Percentiles rank a stretch among this genome's conserved stretches.
Conservation (phyloP, 345 rosid genomes). For the Syzygium aqueum region DNA sequence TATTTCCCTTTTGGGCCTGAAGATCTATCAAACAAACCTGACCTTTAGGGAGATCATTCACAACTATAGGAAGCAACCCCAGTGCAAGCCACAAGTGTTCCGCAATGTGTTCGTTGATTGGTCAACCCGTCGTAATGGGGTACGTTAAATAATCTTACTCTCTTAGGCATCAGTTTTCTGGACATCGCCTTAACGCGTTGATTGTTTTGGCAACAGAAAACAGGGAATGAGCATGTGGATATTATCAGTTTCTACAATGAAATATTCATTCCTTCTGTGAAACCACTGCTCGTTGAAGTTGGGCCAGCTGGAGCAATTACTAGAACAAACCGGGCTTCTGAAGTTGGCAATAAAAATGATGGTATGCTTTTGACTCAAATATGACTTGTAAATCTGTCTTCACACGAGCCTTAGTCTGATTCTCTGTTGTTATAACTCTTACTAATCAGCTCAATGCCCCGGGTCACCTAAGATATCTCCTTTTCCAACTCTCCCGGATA, state of each 20-base stretch:
- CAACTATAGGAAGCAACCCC: conserved; percentile 95
- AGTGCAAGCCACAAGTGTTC: conserved; percentile 86
- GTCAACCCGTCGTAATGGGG: conserved; percentile 54
- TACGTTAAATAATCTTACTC: conserved; percentile 11
- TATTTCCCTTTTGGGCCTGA: conserved; percentile 17
- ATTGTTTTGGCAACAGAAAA: conserved; percentile 44
- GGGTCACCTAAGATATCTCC: conserved; percentile 79
- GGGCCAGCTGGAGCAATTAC: conserved; percentile 45
- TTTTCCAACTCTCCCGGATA: conserved; percentile 88
- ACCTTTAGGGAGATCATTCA: conserved; percentile 76
- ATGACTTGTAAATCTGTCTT: background rate
- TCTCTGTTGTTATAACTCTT: conserved; percentile 1
- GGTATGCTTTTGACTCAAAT: conserved; percentile 23
- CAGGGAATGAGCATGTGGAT: conserved; percentile 84
- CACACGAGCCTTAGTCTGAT: background rate
- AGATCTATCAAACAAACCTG: conserved; percentile 79
- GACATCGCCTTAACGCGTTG: conserved; percentile 5
- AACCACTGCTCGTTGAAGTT: conserved; percentile 79
- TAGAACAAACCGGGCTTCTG: conserved; percentile 33
- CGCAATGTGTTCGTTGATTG: conserved; percentile 77
- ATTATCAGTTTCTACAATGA: conserved; percentile 91
- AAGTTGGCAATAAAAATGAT: conserved; percentile 42
- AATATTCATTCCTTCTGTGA: conserved; percentile 67
- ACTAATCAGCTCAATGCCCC: conserved; percentile 60
- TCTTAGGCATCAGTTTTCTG: background rate